phyloP scores from a whole-genome alignment of 768 basidiomycete genomes.

The Gymnopilus junonius region DNA sequence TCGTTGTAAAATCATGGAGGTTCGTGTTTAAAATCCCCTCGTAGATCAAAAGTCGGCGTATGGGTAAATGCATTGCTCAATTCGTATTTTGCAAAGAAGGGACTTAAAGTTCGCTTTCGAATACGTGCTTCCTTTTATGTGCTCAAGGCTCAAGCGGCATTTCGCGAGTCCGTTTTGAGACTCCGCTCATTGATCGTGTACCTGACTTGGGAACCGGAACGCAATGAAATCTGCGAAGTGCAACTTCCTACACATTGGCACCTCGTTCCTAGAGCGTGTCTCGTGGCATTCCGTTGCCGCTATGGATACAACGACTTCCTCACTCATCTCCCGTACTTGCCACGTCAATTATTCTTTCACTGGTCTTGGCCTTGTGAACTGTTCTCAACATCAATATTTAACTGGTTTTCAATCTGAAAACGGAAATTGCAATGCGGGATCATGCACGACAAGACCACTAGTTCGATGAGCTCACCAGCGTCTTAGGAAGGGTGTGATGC shows the following conservation, averaged over 20 bases:
- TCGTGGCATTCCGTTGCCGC: background rate
- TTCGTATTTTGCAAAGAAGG: too few species aligned
- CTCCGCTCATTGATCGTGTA: background rate
- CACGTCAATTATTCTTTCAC: background rate
- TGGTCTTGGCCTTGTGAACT: background rate
- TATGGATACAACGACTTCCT: background rate
- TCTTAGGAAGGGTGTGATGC: background rate
- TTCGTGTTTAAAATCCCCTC: too few species aligned
- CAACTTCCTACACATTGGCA: background rate
- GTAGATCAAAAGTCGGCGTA: too few species aligned
- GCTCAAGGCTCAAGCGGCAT: too few species aligned
- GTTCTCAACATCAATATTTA: background rate
- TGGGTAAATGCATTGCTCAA: too few species aligned
- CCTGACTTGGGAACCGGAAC: background rate
- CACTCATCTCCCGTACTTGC: background rate
- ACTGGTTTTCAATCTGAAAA: background rate
- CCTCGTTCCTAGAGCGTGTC: background rate
- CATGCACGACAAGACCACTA: background rate
- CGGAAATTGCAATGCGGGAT: background rate
- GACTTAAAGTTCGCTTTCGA: too few species aligned
- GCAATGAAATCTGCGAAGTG: background rate
- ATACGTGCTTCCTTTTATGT: background rate
- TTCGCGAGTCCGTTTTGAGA: background rate
- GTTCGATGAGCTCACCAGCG: background rate
- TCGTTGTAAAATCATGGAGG: background rate